Evolutionary conservation across 2,329 filamentous ascomycete species (phyloP).

Genomic region (Botrytis fragariae): DNA sequence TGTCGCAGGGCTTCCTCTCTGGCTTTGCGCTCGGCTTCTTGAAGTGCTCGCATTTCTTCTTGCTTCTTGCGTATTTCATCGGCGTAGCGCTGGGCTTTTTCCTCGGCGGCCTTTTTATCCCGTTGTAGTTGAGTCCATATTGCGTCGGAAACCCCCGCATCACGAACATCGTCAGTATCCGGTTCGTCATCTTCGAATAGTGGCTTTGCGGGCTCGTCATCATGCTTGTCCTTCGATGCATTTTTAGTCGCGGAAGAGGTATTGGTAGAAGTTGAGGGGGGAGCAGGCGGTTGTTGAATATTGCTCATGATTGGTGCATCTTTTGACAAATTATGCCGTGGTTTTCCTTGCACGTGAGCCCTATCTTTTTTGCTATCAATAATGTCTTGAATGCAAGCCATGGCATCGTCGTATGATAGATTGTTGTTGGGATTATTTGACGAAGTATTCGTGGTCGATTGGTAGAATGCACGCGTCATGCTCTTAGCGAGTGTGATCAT

Average conservation of each 20-base stretch:
- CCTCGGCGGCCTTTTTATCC: conserved; percentile 43
- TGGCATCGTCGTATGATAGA: conserved; percentile 25
- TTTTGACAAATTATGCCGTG: not conserved
- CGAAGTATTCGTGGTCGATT: conserved; percentile 23
- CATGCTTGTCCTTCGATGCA: not conserved
- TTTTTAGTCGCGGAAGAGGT: not conserved
- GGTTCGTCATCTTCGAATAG: not conserved
- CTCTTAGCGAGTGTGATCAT: conserved; percentile 47
- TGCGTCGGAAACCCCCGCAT: conserved; percentile 57
- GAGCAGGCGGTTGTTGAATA: not conserved
- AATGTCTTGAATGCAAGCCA: conserved; percentile 32
- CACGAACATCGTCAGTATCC: conserved; percentile 41
- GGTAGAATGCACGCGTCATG: conserved; percentile 41
- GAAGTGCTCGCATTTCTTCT: conserved; percentile 12
- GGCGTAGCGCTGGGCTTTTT: conserved; percentile 1
- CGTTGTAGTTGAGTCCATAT: conserved; percentile 59
- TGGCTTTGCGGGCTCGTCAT: not conserved
- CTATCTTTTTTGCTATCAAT: conserved; percentile 25
- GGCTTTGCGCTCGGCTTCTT: conserved; percentile 25
- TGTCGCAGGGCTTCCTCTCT: conserved; percentile 23
- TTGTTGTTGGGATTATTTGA: conserved; percentile 24
- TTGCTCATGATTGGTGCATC: conserved; percentile 18
- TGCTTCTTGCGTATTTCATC: not conserved
- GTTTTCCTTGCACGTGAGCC: not conserved
- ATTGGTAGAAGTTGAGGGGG: not conserved